Conservation (phyloP, 208 protist genomes). For the Angomonas deanei region DNA sequence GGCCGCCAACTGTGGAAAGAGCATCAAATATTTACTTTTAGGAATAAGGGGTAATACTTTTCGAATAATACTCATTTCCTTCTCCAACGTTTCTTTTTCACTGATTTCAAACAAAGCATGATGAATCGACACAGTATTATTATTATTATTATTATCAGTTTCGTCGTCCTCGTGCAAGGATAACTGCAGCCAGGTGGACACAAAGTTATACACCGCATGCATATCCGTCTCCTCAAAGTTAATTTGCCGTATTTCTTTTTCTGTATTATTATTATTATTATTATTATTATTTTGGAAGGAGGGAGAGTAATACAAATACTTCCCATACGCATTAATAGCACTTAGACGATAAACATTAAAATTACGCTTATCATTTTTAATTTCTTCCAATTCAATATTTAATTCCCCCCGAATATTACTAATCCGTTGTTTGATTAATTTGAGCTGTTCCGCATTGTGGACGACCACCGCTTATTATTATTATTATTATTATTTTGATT, state of each 20-base stretch:
- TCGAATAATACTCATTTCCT: not conserved
- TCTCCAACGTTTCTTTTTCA: too few species aligned
- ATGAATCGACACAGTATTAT: too few species aligned
- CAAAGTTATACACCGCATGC: conserved; percentile 1
- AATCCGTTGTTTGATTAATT: conserved; percentile 14
- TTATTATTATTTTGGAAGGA: conserved; percentile 22
- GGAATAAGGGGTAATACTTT: not conserved
- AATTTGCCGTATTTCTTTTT: not conserved
- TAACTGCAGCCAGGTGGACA: too few species aligned
- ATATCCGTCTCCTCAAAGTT: not conserved
- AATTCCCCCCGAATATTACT: not conserved
- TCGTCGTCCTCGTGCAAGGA: too few species aligned
- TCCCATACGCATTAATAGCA: not conserved
- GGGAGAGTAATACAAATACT: conserved; percentile 3
- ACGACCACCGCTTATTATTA: not conserved
- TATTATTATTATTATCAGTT: too few species aligned
- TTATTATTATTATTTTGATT: not conserved
- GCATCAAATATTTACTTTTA: not conserved
- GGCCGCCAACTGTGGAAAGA: not conserved
- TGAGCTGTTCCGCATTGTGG: conserved; percentile 18
- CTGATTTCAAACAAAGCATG: too few species aligned
- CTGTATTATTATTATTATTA: not conserved
- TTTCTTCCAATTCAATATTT: not conserved
- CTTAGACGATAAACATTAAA: not conserved
- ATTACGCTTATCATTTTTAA: not conserved